Conservation (phyloP, 2,329 filamentous ascomycete species). For the Monilinia vaccinii-corymbosi region DNA sequence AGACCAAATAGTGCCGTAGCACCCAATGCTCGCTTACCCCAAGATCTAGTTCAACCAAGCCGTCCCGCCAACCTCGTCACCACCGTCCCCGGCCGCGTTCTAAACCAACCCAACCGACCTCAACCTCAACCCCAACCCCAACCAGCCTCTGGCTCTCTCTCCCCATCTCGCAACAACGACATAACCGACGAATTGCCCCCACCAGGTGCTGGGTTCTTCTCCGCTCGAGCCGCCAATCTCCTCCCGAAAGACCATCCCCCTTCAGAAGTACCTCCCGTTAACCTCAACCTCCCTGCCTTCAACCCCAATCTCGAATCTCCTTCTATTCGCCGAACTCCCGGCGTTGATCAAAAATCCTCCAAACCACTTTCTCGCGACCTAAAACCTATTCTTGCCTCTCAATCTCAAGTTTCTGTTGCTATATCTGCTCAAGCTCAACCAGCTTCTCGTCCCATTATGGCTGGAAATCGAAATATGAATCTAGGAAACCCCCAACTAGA, state of each 20-base stretch:
- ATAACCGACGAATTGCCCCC: slow-evolving; percentile 17
- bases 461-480: background rate
- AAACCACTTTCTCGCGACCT: slow-evolving; percentile 57
- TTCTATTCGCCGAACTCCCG: slow-evolving; percentile 80
- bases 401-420: slow-evolving; percentile 18
- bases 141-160: slow-evolving; percentile 11
- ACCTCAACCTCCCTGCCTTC: slow-evolving; percentile 47
- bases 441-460: background rate
- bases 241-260: slow-evolving; percentile 35
- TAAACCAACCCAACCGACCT: slow-evolving; percentile 29
- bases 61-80: slow-evolving; percentile 14
- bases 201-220: slow-evolving; percentile 50
- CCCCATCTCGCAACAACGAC: slow-evolving; percentile 18
- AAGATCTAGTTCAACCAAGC: slow-evolving; percentile 13
- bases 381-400: slow-evolving; percentile 39
- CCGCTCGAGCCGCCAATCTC: slow-evolving; percentile 54
- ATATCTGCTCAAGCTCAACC: slow-evolving; percentile 27
- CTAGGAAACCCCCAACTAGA: slow-evolving; percentile 27
- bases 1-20: slow-evolving; percentile 21
- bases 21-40: slow-evolving; percentile 15
- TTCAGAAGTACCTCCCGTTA: slow-evolving; percentile 30
- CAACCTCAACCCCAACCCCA: slow-evolving; percentile 3
- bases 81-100: slow-evolving; percentile 18
- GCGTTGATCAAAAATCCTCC: slow-evolving; percentile 70
- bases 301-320: slow-evolving; percentile 71